A percentile compares a stretch with the other conserved stretches of the same genome.
Evolutionary conservation across 75 land plant species (phyloP).

Genomic region (Selaginella tamariscina): DNA sequence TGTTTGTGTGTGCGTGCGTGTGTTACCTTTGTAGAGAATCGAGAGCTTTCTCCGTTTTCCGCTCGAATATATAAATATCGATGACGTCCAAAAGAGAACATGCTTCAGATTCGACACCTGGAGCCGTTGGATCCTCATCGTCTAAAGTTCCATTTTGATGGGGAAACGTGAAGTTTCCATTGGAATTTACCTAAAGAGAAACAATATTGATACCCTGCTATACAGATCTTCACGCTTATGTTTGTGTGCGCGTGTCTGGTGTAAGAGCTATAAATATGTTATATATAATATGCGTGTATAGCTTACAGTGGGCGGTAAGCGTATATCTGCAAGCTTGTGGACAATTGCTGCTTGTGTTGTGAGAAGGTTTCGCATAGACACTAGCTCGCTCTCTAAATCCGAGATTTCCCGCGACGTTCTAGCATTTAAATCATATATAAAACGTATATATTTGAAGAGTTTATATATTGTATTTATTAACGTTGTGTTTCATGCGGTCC

Average conservation of each 20-base stretch:
- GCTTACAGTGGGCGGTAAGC: not conserved
- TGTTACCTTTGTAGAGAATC: conserved; percentile 36
- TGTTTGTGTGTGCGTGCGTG: no score
- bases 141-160: not conserved
- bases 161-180: no score
- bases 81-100: conserved; percentile 52
- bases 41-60: conserved; percentile 72
- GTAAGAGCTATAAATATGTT: no score
- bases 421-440: no score
- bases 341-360: conserved; percentile 61
- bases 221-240: no score
- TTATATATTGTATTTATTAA: no score
- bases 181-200: no score
- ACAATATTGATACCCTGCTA: no score
- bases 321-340: conserved; percentile 53
- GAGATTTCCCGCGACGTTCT: conserved; percentile 94
- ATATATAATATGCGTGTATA: not conserved
- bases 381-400: conserved; percentile 83
- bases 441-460: no score
- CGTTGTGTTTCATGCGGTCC: no score
- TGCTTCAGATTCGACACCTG: conserved; percentile 13
- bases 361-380: conserved; percentile 66
- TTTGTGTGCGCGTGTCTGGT: no score
- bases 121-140: not conserved
- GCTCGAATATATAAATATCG: conserved; percentile 82